Evolutionary conservation across 306 rosid genomes (phyloP), one percentile per base, ranked within the genome.

Genomic region (Dalbergia oliveri): DNA sequence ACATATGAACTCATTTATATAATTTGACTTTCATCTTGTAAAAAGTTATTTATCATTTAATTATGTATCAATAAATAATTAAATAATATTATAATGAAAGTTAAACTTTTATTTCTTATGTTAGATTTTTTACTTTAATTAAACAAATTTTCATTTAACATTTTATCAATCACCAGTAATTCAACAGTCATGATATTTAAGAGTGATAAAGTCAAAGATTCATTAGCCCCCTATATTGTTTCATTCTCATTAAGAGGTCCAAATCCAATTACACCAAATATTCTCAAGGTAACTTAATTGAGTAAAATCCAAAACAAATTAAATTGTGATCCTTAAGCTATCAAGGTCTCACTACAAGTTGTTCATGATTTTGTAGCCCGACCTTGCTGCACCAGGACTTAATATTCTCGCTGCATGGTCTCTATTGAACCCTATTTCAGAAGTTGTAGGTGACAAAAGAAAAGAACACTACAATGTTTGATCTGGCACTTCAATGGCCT

Each of bases 241-340:
- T 7, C 77, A 0, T 87, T 79, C 61, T 91, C 97, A 19, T 84
- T 93, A 1, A 86, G 91, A 62, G 96, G 93, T 51, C 94, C 94
- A 7, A 89, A 78, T 57, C 88, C 78, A 37, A 1, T 18, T 43
- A 79, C 85, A 0, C 84, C 80, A 8, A 76, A 85, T 64, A 80
- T 81, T 78, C 94, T 89, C 13, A 88, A 88, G 88, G 90, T 90
- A 73, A 51, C 2, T 50, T 4, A 1, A 57, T 0, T 0, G 4
- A 23, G 3, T 8, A 58, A 4, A 44, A 35, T 10, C 3, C 66
- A 7, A 23, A 19, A 37, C 31, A 65, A 77, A 51, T 51, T 35
- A 47, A 47, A 47, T 49, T 50, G 23, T 64, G n/a, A 3, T 57
- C 19, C 8, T 26, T 8, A 73, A 39, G 5, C 47, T 10, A 0